phyloP scores from a whole-genome alignment of 1,139 yeast genomes.

The Geotrichum fermentans region DNA sequence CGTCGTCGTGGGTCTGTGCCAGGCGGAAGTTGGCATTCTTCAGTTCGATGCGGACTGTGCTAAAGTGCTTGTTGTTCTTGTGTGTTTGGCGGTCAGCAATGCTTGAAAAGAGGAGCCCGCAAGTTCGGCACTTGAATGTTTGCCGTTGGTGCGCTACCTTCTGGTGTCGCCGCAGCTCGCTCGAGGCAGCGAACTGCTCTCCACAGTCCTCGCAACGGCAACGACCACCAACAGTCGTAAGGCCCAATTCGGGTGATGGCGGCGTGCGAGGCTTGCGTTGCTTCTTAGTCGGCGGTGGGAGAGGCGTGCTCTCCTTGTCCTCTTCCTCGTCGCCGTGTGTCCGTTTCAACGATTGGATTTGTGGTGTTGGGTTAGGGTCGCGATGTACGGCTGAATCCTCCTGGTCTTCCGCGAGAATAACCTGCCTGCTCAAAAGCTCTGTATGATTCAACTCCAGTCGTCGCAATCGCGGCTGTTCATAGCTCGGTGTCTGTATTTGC shows the following conservation, averaged over 20 bases:
- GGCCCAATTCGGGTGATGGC: background rate
- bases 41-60: slow-evolving; percentile 25
- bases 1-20: too few relatives aligned
- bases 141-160: slow-evolving; percentile 26
- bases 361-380: too few relatives aligned
- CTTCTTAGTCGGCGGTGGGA: background rate
- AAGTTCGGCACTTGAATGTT: slow-evolving; percentile 30
- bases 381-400: too few relatives aligned
- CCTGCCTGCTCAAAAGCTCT: too few relatives aligned
- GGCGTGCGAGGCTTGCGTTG: background rate
- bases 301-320: too few relatives aligned
- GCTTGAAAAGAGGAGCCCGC: slow-evolving; percentile 30
- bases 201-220: slow-evolving; percentile 27
- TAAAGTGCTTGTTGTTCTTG: slow-evolving; percentile 31
- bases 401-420: too few relatives aligned
- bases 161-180: slow-evolving; percentile 29
- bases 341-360: too few relatives aligned
- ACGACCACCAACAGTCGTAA: background rate
- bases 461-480: too few relatives aligned
- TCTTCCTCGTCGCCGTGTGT: too few relatives aligned
- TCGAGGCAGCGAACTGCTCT: slow-evolving; percentile 22
- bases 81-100: slow-evolving; percentile 33
- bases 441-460: too few relatives aligned
- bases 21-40: slow-evolving; percentile 23
- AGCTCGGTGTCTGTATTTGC: too few relatives aligned